Conservation (phyloP, 2,329 filamentous ascomycete genomes). For the Trichoderma citrinoviride region DNA sequence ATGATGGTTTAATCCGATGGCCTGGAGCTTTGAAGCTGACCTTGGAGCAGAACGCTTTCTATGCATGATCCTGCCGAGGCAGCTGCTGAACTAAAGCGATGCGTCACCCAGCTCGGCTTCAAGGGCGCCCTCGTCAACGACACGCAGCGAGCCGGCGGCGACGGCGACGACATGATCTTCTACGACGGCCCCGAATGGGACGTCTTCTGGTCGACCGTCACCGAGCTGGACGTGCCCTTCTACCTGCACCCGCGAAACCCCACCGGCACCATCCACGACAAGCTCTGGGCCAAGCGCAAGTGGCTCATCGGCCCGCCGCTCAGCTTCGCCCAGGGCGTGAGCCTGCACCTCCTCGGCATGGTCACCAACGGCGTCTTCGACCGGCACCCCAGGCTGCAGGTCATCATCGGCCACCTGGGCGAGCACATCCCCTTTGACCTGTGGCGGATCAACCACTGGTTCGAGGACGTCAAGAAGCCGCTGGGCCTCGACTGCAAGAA, state of each 20-base stretch:
- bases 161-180: constrained; percentile 61
- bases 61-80: constrained; percentile 55
- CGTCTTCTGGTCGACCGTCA: constrained; percentile 57
- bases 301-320: constrained; percentile 60
- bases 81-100: constrained; percentile 49
- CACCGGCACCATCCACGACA: constrained; percentile 54
- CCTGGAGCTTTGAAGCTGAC: not conserved
- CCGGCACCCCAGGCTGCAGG: constrained; percentile 44
- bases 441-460: constrained; percentile 53
- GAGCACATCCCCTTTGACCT: constrained; percentile 51
- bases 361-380: constrained; percentile 52
- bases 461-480: constrained; percentile 54
- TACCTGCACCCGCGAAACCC: constrained; percentile 63
- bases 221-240: constrained; percentile 60
- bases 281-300: constrained; percentile 56
- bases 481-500: constrained; percentile 48
- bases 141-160: constrained; percentile 55
- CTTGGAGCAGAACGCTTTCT: constrained; percentile 40
- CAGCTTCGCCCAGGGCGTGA: constrained; percentile 58
- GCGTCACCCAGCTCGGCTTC: constrained; percentile 58
- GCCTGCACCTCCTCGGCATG: constrained; percentile 54
- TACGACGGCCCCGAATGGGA: constrained; percentile 62
- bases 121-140: constrained; percentile 62
- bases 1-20: not conserved
- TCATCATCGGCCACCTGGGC: constrained; percentile 49